Evolutionary conservation across 2,329 filamentous ascomycete genomes (phyloP), one percentile per base, ranked within the genome.

Genomic region (Pezicula radicicola): DNA sequence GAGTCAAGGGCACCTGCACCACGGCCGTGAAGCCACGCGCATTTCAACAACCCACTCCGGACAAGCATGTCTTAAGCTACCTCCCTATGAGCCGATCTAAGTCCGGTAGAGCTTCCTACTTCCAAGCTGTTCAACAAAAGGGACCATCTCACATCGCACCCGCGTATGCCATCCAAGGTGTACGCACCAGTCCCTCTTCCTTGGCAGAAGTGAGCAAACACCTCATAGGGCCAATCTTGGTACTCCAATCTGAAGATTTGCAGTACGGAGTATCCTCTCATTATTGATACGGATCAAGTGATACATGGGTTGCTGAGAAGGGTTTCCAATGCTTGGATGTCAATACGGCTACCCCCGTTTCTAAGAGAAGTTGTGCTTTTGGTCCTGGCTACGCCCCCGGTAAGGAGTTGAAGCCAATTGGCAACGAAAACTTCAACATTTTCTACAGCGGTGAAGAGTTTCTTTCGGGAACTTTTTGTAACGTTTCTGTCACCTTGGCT

Each of bases 281-380:
- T 74, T 8, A 61, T 78, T 44, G 75, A 78, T 52, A 77, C 74
- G 76, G 75, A 10, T 75, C 72, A 50, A 72, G 69, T 47, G 76
- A 78, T 50, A 75, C 73, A 1, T 78, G 75, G 71, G 59, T 77
- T 1, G 64, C 69, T 4, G 53, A 64, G 27, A 55, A 47, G 0
- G 64, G 66, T 2, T 73, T 68, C 40, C 52, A 54, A 19, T 75
- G 73, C 54, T 52, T 70, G 25, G 60, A 71, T 40, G 25, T 63
- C 55, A 3, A 53, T 36, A 53, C 48, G 4, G 27, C 48, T 7
- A 41, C 10, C 3, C 19, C 46, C 3, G 39, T 36, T 15, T 12
- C 48, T 6, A 42, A 58, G 45, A 39, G 28, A 4, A n/a, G 44
- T 19, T 60, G 60, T 28, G 45, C 19, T 2, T 61, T 61, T 41